Percentiles rank a stretch among this genome's conserved stretches.
phyloP scores from a whole-genome alignment of 331 rosid genomes.

The Acacia pycnantha region DNA sequence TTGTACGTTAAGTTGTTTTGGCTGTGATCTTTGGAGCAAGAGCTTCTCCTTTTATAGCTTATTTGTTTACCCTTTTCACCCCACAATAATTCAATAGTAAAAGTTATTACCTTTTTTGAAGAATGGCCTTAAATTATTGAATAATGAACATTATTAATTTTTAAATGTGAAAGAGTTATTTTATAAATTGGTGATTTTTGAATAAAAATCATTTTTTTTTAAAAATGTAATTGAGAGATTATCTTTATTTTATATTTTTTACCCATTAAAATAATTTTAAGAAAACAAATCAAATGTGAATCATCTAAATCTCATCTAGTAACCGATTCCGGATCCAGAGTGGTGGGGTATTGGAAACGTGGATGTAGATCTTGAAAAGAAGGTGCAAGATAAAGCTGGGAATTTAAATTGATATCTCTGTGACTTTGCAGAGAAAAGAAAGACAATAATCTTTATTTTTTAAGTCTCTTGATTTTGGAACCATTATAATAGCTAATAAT shows the following conservation, averaged over 20 bases:
- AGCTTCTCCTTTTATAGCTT: constrained; percentile 45
- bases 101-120: neutral
- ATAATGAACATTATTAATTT: neutral
- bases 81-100: neutral
- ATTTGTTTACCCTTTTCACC: constrained; percentile 30
- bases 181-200: too few species aligned
- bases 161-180: neutral
- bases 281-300: too few species aligned
- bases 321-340: neutral
- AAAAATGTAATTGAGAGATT: too few species aligned
- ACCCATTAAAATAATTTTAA: too few species aligned
- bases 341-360: neutral
- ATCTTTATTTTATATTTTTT: too few species aligned
- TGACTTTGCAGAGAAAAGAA: neutral
- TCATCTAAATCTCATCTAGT: too few species aligned
- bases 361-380: constrained; percentile 20
- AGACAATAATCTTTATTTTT: neutral
- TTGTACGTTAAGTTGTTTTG: constrained; percentile 4
- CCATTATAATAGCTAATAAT: neutral
- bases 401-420: neutral
- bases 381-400: constrained; percentile 11
- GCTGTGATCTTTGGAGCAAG: constrained; percentile 13
- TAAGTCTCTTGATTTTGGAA: neutral
- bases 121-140: neutral
- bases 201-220: too few species aligned